A percentile compares a stretch with the other conserved stretches of the same genome.
phyloP scores from a whole-genome alignment of 2,329 filamentous ascomycete genomes.

The Colletotrichum lupini region DNA sequence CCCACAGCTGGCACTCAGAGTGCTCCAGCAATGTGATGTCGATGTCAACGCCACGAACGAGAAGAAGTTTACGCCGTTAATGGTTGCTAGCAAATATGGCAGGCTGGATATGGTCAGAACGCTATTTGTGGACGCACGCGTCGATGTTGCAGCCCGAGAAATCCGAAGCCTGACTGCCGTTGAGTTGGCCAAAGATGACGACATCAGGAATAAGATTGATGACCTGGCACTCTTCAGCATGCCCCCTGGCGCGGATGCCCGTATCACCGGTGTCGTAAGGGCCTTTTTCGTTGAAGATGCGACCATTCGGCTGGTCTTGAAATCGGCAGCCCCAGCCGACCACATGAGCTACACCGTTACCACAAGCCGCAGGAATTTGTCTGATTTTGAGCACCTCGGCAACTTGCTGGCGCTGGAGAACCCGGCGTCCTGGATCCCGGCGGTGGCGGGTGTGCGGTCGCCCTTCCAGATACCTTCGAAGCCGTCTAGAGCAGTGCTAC shows the following conservation, averaged over 20 bases:
- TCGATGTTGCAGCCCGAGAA: conserved; percentile 87
- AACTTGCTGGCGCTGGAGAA: conserved; percentile 88
- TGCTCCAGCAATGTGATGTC: conserved; percentile 88
- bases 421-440: conserved; percentile 94
- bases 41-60: conserved; percentile 97
- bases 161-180: conserved; percentile 90
- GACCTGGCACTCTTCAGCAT: conserved; percentile 88
- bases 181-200: conserved; percentile 96
- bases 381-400: conserved; percentile 91
- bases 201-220: conserved; percentile 95
- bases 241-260: conserved; percentile 76
- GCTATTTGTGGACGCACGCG: conserved; percentile 86
- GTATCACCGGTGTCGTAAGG: conserved; percentile 91
- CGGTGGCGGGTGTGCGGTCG: conserved; percentile 79
- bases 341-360: conserved; percentile 91
- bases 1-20: conserved; percentile 76
- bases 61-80: conserved; percentile 92
- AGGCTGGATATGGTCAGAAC: conserved; percentile 91
- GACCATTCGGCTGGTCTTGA: conserved; percentile 90
- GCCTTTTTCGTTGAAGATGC: conserved; percentile 98
- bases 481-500: conserved; percentile 86
- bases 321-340: conserved; percentile 88
- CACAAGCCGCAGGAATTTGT: conserved; percentile 87
- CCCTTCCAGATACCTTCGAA: conserved; percentile 95
- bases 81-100: conserved; percentile 99